Evolutionary conservation across 257 asterid genomes (phyloP).

Genomic region (Dorcoceras hygrometricum): DNA sequence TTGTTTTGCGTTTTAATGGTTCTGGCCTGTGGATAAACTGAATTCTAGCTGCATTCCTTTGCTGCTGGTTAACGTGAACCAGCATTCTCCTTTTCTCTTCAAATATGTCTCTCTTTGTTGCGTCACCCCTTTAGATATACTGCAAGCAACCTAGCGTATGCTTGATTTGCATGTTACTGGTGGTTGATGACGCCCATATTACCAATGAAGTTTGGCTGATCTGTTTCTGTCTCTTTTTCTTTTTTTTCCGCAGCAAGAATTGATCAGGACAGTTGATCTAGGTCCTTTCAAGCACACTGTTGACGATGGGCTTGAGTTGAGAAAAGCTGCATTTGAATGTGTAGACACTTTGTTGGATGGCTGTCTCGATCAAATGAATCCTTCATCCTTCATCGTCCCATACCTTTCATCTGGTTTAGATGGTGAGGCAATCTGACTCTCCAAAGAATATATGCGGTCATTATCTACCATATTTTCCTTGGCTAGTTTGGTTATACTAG

Average conservation of each 20-base stretch:
- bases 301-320: constrained; percentile 98
- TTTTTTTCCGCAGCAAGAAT: constrained; percentile 73
- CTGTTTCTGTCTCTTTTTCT: constrained; percentile 23
- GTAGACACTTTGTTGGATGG: constrained; percentile 93
- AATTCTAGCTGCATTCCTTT: neutral
- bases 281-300: constrained; percentile 99
- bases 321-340: constrained; percentile 98
- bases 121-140: neutral
- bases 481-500: constrained; percentile 9
- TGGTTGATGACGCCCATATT: constrained; percentile 3
- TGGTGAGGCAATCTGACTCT: constrained; percentile 50
- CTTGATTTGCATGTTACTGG: neutral
- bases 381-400: constrained; percentile 96
- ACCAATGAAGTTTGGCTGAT: neutral
- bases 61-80: neutral
- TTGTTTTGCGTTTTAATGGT: neutral
- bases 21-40: neutral
- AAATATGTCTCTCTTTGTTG: neutral
- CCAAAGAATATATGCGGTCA: constrained; percentile 5
- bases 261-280: constrained; percentile 96
- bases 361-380: constrained; percentile 97
- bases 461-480: constrained; percentile 5
- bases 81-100: neutral
- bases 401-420: constrained; percentile 88
- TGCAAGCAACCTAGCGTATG: neutral